Evolutionary conservation across 306 rosid species (phyloP).

Genomic region (Dryas drummondii): DNA sequence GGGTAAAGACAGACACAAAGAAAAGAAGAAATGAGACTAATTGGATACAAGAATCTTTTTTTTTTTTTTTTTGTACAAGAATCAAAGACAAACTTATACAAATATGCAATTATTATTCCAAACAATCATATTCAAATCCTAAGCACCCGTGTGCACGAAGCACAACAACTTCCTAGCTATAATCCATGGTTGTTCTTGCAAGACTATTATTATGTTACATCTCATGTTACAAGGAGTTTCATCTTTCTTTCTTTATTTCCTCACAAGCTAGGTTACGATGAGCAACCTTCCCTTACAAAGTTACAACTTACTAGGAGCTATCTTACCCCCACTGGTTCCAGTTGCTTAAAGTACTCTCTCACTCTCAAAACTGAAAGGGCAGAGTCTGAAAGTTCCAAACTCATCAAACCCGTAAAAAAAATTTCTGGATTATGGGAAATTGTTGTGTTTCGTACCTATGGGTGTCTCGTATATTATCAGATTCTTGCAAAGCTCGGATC

Average conservation of each 20-base stretch:
- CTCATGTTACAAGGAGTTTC: too few species aligned
- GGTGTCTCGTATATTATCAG: conserved; percentile 27
- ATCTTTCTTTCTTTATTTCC: too few species aligned
- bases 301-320: too few species aligned
- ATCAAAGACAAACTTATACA: neutral
- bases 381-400: too few species aligned
- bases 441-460: neutral
- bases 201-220: neutral
- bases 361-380: too few species aligned
- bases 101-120: neutral
- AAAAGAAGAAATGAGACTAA: neutral
- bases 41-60: neutral
- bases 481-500: conserved; percentile 49
- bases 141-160: neutral
- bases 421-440: neutral
- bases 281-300: too few species aligned
- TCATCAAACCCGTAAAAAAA: too few species aligned
- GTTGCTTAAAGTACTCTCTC: too few species aligned
- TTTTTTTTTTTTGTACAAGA: too few species aligned
- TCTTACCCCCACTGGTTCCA: too few species aligned
- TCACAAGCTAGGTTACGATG: too few species aligned
- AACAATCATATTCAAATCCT: neutral
- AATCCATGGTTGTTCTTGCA: neutral
- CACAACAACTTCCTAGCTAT: neutral
- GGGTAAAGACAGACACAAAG: too few species aligned